These are phyloP conservation scores for Talaromyces proteolyticus DNA, from an alignment of 495 filamentous ascomycete genomes.

Conservation along the genomic window DNA sequence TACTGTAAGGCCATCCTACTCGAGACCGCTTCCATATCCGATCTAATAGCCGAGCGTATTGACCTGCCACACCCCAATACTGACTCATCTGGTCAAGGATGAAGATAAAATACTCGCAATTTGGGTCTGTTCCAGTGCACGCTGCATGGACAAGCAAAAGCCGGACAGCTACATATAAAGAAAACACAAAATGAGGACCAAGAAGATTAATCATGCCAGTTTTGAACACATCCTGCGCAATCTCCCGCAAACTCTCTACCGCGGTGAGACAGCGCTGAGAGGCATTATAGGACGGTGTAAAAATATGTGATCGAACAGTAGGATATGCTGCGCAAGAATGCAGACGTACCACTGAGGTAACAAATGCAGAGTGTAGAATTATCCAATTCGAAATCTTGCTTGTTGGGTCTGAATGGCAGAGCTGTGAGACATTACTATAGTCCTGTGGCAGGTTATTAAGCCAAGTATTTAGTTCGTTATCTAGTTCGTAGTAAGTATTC, in stretches of 20 bases:
- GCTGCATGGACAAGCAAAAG: slow-evolving; percentile 25
- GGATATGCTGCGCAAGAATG: neutral
- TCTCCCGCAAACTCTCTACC: neutral
- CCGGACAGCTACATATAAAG: neutral
- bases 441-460: neutral
- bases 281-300: neutral
- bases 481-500: neutral
- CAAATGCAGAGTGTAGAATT: neutral
- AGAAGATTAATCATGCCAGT: neutral
- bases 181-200: neutral
- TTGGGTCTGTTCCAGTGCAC: slow-evolving; percentile 60
- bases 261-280: neutral
- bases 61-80: slow-evolving; percentile 63
- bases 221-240: neutral
- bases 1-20: slow-evolving; percentile 38
- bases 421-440: neutral
- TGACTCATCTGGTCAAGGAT: slow-evolving; percentile 63
- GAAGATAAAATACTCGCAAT: slow-evolving; percentile 60
- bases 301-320: neutral
- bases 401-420: neutral
- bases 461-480: neutral
- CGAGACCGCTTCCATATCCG: slow-evolving; percentile 36
- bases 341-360: neutral
- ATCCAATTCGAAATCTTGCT: slow-evolving; percentile 1
- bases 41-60: slow-evolving; percentile 59